phyloP scores from a whole-genome alignment of 140 eudicot genomes.

The Oenanthe javanica region DNA sequence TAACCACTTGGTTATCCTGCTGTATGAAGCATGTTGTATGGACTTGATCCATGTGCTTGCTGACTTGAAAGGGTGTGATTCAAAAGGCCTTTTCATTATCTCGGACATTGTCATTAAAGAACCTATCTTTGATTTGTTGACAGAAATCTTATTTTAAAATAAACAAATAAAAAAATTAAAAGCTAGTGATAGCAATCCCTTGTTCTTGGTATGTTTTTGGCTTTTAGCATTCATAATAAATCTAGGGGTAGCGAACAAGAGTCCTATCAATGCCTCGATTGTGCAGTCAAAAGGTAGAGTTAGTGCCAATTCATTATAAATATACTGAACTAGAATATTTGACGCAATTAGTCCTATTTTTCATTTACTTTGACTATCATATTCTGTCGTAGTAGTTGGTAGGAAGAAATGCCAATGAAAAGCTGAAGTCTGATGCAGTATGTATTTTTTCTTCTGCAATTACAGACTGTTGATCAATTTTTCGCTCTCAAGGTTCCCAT shows the following conservation, averaged over 20 bases:
- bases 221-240: neutral
- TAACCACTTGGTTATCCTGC: too few relatives aligned
- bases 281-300: neutral
- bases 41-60: too few relatives aligned
- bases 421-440: neutral
- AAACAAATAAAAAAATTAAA: too few relatives aligned
- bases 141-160: neutral
- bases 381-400: slow-evolving; percentile 1
- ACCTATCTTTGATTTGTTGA: neutral
- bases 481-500: slow-evolving; percentile 90
- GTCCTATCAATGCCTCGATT: neutral
- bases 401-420: neutral
- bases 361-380: slow-evolving; percentile 15
- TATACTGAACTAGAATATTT: neutral
- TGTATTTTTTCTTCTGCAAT: neutral
- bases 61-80: neutral
- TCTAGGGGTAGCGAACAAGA: neutral
- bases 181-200: neutral
- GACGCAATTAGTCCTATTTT: neutral
- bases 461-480: slow-evolving; percentile 96
- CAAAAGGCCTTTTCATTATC: too few relatives aligned
- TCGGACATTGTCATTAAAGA: too few relatives aligned
- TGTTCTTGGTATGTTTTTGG: neutral
- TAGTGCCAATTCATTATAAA: neutral
- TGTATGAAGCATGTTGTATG: too few relatives aligned